Base-by-base conservation (phyloP, 2,329 filamentous ascomycete species). In the Ophiostoma himal-ulmi region DNA sequence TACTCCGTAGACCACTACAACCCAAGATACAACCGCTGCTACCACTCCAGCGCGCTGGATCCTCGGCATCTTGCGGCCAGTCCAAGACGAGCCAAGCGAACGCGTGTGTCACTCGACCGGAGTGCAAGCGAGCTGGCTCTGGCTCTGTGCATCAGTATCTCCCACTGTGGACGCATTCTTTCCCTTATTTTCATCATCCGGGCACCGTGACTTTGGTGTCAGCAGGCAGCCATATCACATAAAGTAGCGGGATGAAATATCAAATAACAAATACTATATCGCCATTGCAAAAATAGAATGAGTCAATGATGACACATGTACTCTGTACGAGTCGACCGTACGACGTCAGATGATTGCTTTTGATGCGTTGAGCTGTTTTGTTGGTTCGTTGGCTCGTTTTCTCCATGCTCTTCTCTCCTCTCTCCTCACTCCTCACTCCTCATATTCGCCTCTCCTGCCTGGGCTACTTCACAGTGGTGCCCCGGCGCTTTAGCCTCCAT, bases 21-120 rank as follows among this genome's bases (percentile, higher is more conserved):
- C 54, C 54, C 54, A 60, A 30, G 54, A 14, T 11, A 13, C 22
- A 17, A 34, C 57, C 13, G 11, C 57, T 60, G 57, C 57, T 13
- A 22, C 54, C 26, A 30, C 57, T 7, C 57, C 57, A n/a, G 60
- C 60, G 30, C 34, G 30, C 60, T 37, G 30, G 30, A 20, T 37
- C 60, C 20, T 64, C 52, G 60, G 26, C 30, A 34, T 30, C 26
- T 66, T 41, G 22, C 26, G 67, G 44, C 36, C 64, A 13, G 64
- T 66, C 69, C 69, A 70, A 70, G 69, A 68, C 26, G 54, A 71
- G 68, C 65, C 70, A 71, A 71, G 70, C 70, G 70, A 69, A 64
- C 54, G 67, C 37, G 70, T 69, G 64, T 68, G 48, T 30, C 70
- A 71, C 68, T 71, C 41, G 70, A 71, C 17, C 52, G 10, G 52